phyloP scores from a whole-genome alignment of 2,329 filamentous ascomycete species.

The Aspergillus sp. region DNA sequence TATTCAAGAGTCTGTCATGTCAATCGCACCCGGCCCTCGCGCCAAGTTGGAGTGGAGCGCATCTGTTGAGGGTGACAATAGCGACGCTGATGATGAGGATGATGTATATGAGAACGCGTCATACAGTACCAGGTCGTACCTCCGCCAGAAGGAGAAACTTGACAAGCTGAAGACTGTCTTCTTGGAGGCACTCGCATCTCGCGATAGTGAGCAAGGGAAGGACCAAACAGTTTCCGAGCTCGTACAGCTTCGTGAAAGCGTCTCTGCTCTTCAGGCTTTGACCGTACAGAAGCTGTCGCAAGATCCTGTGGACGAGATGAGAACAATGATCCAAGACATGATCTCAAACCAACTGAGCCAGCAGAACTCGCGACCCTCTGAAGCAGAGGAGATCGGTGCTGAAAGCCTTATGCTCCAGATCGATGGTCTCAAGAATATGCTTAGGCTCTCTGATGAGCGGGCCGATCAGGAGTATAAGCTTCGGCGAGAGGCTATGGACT shows the following conservation, averaged over 20 bases:
- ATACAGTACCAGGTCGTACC: constrained; percentile 73
- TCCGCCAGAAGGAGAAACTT: constrained; percentile 66
- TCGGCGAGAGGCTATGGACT: constrained; percentile 70
- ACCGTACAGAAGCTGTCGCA: constrained; percentile 37
- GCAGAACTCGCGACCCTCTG: constrained; percentile 52
- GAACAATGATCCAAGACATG: constrained; percentile 64
- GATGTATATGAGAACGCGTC: constrained; percentile 61
- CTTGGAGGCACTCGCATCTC: constrained; percentile 63
- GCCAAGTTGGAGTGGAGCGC: constrained; percentile 63
- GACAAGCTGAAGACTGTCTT: constrained; percentile 75
- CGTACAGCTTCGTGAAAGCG: constrained; percentile 39
- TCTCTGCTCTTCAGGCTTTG: constrained; percentile 45
- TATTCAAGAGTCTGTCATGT: constrained; percentile 70
- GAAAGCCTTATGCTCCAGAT: constrained; percentile 59
- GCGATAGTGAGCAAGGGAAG: constrained; percentile 34
- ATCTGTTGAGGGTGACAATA: constrained; percentile 70
- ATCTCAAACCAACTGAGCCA: constrained; percentile 60
- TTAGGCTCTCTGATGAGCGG: constrained; percentile 63
- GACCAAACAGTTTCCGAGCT: constrained; percentile 38
- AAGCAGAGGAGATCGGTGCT: constrained; percentile 54
- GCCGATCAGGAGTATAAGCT: constrained; percentile 64
- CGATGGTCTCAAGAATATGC: constrained; percentile 68
- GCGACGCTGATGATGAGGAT: constrained; percentile 93
- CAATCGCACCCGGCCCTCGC: constrained; percentile 59
- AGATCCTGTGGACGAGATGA: constrained; percentile 55